A percentile compares a stretch with the other conserved stretches of the same genome.
Conservation (phyloP, 2,329 filamentous ascomycete species). For the Ophiognomonia clavigignenti-juglandacearum region DNA sequence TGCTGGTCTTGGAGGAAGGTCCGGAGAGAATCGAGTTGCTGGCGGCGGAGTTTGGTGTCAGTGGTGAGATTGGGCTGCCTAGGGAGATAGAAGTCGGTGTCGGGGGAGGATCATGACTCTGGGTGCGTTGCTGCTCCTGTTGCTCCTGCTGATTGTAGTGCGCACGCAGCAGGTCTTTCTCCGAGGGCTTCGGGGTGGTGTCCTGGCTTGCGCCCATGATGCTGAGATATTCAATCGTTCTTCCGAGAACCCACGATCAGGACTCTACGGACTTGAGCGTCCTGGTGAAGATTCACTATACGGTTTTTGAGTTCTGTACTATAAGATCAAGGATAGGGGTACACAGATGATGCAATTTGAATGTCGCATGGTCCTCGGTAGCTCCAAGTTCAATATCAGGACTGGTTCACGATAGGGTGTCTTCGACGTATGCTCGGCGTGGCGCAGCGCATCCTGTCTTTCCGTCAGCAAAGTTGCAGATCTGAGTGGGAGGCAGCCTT, state of each 20-base stretch:
- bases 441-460: conserved; percentile 4
- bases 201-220: conserved; percentile 14
- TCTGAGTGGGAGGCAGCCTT: not conserved
- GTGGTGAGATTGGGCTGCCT: conserved; percentile 1
- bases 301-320: not conserved
- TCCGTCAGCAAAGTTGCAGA: conserved; percentile 1
- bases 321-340: not conserved
- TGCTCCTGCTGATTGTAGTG: not conserved
- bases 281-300: not conserved
- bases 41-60: not conserved
- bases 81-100: conserved; percentile 1
- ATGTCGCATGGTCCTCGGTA: not conserved
- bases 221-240: not conserved
- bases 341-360: not conserved
- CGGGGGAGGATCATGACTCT: conserved; percentile 2
- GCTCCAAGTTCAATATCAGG: not conserved
- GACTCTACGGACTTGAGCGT: too few species aligned
- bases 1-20: not conserved
- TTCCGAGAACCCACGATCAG: not conserved
- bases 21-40: not conserved
- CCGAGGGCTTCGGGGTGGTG: not conserved
- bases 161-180: conserved; percentile 10
- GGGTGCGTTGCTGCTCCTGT: not conserved
- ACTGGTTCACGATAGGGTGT: not conserved
- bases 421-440: not conserved